Evolutionary conservation across 305 asterid species (phyloP).

Genomic region (Stenogyne calaminthoides): DNA sequence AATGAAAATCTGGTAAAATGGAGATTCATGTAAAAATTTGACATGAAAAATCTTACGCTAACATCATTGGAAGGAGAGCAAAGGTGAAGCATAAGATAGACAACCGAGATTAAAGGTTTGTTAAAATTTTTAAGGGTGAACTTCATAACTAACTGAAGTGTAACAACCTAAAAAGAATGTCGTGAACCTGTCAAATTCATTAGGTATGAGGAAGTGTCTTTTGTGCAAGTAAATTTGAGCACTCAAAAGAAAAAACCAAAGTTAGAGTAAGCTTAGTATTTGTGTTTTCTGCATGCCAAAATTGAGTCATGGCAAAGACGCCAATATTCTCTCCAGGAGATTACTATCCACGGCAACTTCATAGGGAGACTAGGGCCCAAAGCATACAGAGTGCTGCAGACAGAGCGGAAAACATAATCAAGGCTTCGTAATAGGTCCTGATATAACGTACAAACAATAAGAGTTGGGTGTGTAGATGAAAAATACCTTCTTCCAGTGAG

Average conservation of each 20-base stretch:
- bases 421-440: background rate
- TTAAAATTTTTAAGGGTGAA: background rate
- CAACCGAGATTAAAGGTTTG: background rate
- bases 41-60: background rate
- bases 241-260: background rate
- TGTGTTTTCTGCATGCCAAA: constrained; percentile 51
- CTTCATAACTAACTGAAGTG: background rate
- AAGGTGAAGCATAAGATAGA: background rate
- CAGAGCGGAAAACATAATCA: background rate
- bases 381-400: constrained; percentile 58
- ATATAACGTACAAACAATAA: background rate
- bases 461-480: background rate
- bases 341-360: constrained; percentile 69
- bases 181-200: background rate
- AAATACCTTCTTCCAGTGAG: constrained; percentile 79
- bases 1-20: no score
- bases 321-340: constrained; percentile 82
- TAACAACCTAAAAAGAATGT: background rate
- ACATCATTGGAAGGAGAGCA: background rate
- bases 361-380: constrained; percentile 48
- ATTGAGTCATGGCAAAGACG: constrained; percentile 61
- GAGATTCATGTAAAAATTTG: background rate
- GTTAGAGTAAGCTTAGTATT: background rate
- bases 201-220: background rate
- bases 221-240: background rate